Base-by-base conservation (phyloP, 163 green algal species). In the Prototheca stagnorum region DNA sequence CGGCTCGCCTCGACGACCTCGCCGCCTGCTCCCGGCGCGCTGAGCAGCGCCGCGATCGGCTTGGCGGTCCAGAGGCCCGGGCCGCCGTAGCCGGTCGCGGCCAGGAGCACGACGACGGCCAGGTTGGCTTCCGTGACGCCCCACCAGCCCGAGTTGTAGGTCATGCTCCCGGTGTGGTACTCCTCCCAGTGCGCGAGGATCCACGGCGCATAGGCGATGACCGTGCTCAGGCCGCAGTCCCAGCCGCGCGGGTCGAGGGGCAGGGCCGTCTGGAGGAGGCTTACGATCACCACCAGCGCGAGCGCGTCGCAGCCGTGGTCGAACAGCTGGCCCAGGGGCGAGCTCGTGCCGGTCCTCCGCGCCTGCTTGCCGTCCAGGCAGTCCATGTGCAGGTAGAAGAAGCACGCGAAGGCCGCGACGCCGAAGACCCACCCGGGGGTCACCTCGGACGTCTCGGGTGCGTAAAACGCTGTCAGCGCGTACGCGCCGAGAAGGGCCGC, bases 261-360 rank as follows among this genome's bases (percentile, higher is more conserved):
- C 19, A 87, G 44, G 44, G 50, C 70, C 17, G 51, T 55, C 0
- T 63, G 63, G 4, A 84, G 61, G 46, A 57, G 68, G 33, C 57
- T 68, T 19, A 75, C 23, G 16, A 88, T 61, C 3, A 92, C 50
- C 44, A 80, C 70, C 20, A 94, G 72, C 25, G 76, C 61, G 34
- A 86, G 54, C 2, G 81, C 80, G 58, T 94, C 84, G 55, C 78
- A 91, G 41, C 82, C 88, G 47, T 97, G 88, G 62, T 97, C 88
- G 64, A 95, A 92, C 8, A 97, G 71, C 66, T 95, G 84, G 0
- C 88, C 88, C 36, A 97, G 62, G 1, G 86, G 86, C 0, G 76
- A 88, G 36, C 70, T 85, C 19, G 64, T 85, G 20, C 68, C 62
- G 1, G 88, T 97, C 11, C 82, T 63, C 9, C 88, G 70, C 7